Conservation (phyloP, 768 basidiomycete species). For the Tylopilus sp. region DNA sequence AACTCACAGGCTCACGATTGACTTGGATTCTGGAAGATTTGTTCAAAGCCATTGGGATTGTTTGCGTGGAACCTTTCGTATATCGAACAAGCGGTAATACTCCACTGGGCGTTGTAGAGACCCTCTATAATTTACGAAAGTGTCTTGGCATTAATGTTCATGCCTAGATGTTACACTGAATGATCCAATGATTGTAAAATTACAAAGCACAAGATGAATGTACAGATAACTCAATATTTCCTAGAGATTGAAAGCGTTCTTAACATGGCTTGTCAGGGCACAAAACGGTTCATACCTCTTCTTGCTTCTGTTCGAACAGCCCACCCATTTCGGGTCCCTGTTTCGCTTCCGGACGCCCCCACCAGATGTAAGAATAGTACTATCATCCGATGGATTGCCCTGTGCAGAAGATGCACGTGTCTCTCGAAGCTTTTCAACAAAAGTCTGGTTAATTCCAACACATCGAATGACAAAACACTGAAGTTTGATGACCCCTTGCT, state of each 20-base stretch:
- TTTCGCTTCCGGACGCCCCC: conserved; percentile 13
- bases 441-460: conserved; percentile 14
- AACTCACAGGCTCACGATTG: conserved; percentile 82
- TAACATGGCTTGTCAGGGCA: background rate
- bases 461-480: conserved; percentile 26
- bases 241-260: conserved; percentile 2
- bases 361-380: background rate
- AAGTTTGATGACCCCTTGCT: conserved; percentile 26
- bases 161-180: conserved; percentile 21
- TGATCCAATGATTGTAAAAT: background rate
- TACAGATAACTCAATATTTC: conserved; percentile 7
- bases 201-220: background rate
- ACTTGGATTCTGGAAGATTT: conserved; percentile 79
- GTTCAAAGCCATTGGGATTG: conserved; percentile 65
- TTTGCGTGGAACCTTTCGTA: conserved; percentile 66
- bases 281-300: conserved; percentile 3
- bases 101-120: conserved; percentile 53
- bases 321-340: background rate
- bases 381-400: background rate
- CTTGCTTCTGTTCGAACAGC: conserved; percentile 2
- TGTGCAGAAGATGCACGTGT: background rate
- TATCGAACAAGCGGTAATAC: background rate
- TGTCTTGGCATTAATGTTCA: conserved; percentile 59
- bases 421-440: conserved; percentile 14
- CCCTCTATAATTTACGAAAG: conserved; percentile 54